Evolutionary conservation across 768 basidiomycete species (phyloP).

Genomic region (Lentinus brumalis): DNA sequence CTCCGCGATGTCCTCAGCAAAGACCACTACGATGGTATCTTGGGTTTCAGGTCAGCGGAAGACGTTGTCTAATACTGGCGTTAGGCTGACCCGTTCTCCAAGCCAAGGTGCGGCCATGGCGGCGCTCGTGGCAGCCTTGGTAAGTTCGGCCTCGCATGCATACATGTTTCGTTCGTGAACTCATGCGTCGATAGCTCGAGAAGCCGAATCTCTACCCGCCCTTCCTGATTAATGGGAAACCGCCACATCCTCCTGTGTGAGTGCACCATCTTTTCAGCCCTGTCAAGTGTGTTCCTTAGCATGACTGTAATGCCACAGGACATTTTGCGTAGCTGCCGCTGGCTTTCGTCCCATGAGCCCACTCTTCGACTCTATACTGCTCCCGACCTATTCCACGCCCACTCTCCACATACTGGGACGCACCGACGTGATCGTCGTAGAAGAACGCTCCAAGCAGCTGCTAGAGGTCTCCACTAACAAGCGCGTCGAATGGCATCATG

Average conservation of each 20-base stretch:
- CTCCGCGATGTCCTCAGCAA: conserved; percentile 59
- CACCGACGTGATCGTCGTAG: conserved; percentile 72
- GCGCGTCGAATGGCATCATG: conserved; percentile 76
- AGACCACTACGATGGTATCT: conserved; percentile 74
- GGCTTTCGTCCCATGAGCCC: conserved; percentile 62
- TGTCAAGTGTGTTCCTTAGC: no score
- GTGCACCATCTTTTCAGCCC: conserved; percentile 16
- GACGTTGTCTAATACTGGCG: neutral
- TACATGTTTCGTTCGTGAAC: neutral
- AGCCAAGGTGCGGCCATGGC: conserved; percentile 84
- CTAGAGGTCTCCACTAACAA: conserved; percentile 54
- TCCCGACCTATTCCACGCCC: conserved; percentile 56
- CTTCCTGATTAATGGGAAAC: conserved; percentile 63
- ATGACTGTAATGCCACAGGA: conserved; percentile 26
- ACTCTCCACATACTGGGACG: conserved; percentile 80
- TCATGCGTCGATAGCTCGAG: conserved; percentile 47
- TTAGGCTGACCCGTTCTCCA: conserved; percentile 2
- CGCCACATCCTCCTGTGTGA: conserved; percentile 78
- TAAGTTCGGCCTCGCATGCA: conserved; percentile 33
- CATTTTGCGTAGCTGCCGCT: conserved; percentile 75
- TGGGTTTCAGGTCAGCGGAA: conserved; percentile 69
- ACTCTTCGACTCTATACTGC: conserved; percentile 51
- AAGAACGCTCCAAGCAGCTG: conserved; percentile 64
- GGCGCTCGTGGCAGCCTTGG: conserved; percentile 67
- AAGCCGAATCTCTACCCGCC: conserved; percentile 51